phyloP scores from a whole-genome alignment of 371 early-diverging fungal species.

The Phascolomyces articulosus region DNA sequence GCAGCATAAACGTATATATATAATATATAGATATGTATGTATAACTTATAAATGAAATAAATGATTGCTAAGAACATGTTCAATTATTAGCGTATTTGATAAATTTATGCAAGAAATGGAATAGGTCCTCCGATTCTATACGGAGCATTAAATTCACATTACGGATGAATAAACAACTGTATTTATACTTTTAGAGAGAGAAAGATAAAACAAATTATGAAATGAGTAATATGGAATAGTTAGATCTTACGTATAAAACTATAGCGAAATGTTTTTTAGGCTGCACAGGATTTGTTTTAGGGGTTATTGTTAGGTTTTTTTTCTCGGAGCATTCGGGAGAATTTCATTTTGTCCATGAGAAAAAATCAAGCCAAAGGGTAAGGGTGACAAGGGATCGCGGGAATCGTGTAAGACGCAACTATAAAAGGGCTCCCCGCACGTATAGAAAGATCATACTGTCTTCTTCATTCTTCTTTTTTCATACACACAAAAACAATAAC shows the following conservation, averaged over 20 bases:
- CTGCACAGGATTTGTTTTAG: background rate
- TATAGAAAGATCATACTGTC: background rate
- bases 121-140: no score
- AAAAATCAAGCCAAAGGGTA: background rate
- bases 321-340: slow-evolving; percentile 9
- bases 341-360: slow-evolving; percentile 1
- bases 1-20: no score
- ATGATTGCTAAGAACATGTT: no score
- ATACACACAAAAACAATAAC: background rate
- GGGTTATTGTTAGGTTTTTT: background rate
- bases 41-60: no score
- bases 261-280: no score
- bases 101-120: no score
- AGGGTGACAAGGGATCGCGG: background rate
- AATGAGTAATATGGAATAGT: no score
- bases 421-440: background rate
- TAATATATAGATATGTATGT: no score
- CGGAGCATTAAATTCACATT: no score
- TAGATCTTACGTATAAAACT: no score
- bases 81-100: no score
- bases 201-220: background rate
- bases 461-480: background rate
- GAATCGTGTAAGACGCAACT: background rate
- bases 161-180: slow-evolving; percentile 1
- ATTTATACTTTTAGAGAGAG: background rate